Percentiles rank a stretch among this genome's conserved stretches.
phyloP scores from a whole-genome alignment of 2,329 filamentous ascomycete species.

The Canariomyces notabilis region DNA sequence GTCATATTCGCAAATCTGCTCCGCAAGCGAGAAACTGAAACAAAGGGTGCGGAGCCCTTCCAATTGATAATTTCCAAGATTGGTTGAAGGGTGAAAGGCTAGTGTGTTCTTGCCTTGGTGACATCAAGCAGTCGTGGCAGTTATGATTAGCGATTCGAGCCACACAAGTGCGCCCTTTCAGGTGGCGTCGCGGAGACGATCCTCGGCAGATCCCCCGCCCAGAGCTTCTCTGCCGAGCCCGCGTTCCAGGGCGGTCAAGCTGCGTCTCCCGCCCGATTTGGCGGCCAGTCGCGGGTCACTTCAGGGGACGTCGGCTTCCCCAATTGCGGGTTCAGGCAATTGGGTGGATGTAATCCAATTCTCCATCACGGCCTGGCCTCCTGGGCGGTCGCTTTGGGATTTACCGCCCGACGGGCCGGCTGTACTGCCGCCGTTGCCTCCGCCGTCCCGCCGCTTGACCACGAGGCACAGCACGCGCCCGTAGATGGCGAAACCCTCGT shows the following conservation, averaged over 20 bases:
- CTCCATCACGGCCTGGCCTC: constrained; percentile 69
- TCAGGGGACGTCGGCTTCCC: constrained; percentile 26
- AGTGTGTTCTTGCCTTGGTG: constrained; percentile 4
- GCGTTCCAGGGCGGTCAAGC: neutral
- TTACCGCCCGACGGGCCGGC: constrained; percentile 12
- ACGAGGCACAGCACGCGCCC: constrained; percentile 88
- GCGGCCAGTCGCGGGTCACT: neutral
- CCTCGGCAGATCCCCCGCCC: constrained; percentile 4
- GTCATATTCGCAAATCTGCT: neutral
- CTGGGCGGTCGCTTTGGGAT: constrained; percentile 27
- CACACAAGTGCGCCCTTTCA: neutral
- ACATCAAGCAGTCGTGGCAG: constrained; percentile 14
- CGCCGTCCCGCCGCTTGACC: constrained; percentile 60
- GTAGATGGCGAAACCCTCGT: constrained; percentile 95
- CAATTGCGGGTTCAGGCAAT: constrained; percentile 40
- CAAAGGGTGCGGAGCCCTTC: neutral
- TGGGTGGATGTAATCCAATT: constrained; percentile 83
- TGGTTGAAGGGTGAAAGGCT: neutral
- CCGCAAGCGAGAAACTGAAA: constrained; percentile 11
- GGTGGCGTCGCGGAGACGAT: constrained; percentile 2
- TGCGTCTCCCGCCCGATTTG: neutral
- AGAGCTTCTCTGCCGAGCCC: neutral
- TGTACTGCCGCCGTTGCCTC: constrained; percentile 26
- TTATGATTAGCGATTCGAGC: constrained; percentile 9
- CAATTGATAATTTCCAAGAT: neutral